These are phyloP conservation scores for Flaveria sonorensis DNA, from an alignment of 129 eudicot species.

Conservation along the genomic window DNA sequence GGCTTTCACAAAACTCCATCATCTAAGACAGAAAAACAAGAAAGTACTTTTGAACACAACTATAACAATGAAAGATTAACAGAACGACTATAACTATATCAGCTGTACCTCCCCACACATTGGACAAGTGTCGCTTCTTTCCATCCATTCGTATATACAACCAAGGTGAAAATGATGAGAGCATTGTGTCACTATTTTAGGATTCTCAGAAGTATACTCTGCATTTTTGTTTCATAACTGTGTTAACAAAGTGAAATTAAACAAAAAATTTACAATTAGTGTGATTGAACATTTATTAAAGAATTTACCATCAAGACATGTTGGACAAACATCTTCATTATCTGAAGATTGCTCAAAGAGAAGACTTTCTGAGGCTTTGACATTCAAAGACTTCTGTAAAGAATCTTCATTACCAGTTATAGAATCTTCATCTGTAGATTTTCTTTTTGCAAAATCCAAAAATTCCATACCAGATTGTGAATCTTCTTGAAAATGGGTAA, in stretches of 20 bases:
- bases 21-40: conserved; percentile 18
- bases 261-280: background rate
- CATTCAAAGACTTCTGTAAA: conserved; percentile 29
- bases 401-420: conserved; percentile 35
- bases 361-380: conserved; percentile 35
- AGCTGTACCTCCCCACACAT: conserved; percentile 56
- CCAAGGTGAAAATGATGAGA: conserved; percentile 72
- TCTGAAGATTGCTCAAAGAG: conserved; percentile 36
- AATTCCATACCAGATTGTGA: conserved; percentile 42
- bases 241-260: conserved; percentile 1
- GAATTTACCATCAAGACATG: conserved; percentile 42
- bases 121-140: conserved; percentile 70
- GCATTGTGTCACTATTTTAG: conserved; percentile 62
- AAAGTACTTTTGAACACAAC: background rate
- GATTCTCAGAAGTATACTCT: conserved; percentile 75
- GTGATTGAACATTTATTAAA: background rate
- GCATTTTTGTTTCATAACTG: conserved; percentile 18
- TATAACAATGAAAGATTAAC: background rate
- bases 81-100: background rate
- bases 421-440: conserved; percentile 30
- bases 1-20: conserved; percentile 44
- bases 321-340: conserved; percentile 43
- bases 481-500: conserved; percentile 46
- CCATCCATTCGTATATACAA: conserved; percentile 87
- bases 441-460: conserved; percentile 39